Base-by-base conservation (phyloP, 2,329 filamentous ascomycete genomes). In the Penicillium frequentans region DNA sequence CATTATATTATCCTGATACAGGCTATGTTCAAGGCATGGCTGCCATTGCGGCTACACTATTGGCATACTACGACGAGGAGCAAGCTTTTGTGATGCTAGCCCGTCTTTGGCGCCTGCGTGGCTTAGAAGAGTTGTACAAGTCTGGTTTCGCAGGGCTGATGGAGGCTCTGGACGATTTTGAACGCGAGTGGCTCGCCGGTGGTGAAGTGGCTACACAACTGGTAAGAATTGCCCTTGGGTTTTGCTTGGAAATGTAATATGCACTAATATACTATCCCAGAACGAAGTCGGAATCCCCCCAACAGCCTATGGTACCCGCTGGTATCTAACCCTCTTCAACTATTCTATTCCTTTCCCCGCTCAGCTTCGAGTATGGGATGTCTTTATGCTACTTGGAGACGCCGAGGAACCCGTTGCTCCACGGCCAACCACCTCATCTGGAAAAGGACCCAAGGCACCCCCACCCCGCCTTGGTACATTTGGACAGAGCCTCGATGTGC, bases 1-100 rank as follows among this genome's bases (percentile, higher is more conserved):
- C 92, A 19, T 83, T 99, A 11, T 96, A 97, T 73, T 93, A 93
- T 63, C 90, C 91, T 0, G 88, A 90, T 24, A 95, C 90, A 6
- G 95, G 95, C 27, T 99, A 99, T 73, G 95, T 98, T 0, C 95
- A 99, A 75, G 95, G 95, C 53, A 99, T 99, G 95, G 95, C 93
- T 16, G 90, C 92, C 23, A 80, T 98, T 39, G 93, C 91, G 1
- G 93, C 93, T 1, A 98, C 95, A 0, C 80, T 99, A 21, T 84
- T 99, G 7, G 96, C 93, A 71, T 99, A 99, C 73, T 99, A 93
- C 73, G 93, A 98, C 63, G 95, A 99, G 75, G 95, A 97, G 74
- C 87, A 87, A 66, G 88, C 91, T 6, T 99, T 99, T 68, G 86
- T 98, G 48, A 98, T 99, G 95, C 79, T 98, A 53, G 93, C 96